These are phyloP conservation scores for Blastomyces gilchristii DNA, from an alignment of 2,329 filamentous ascomycete genomes.

Conservation along the genomic window DNA sequence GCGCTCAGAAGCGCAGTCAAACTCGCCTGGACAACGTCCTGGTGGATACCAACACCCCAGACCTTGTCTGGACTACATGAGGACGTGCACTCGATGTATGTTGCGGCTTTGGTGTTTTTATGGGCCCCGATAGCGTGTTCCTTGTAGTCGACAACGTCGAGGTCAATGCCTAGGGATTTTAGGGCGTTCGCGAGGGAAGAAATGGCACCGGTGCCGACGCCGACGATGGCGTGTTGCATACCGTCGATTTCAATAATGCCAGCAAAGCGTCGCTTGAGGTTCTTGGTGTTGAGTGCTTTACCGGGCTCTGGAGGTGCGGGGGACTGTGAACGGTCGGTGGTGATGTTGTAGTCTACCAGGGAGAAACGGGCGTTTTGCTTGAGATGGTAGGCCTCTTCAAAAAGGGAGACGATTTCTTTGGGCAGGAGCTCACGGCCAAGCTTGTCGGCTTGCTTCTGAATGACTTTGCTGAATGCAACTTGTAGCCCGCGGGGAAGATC, in stretches of 20 bases:
- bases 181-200: slow-evolving; percentile 79
- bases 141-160: slow-evolving; percentile 92
- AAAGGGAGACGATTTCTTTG: slow-evolving; percentile 75
- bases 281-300: slow-evolving; percentile 65
- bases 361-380: slow-evolving; percentile 73
- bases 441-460: slow-evolving; percentile 70
- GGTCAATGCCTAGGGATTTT: slow-evolving; percentile 64
- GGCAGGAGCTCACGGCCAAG: slow-evolving; percentile 76
- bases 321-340: slow-evolving; percentile 66
- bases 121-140: slow-evolving; percentile 84
- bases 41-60: slow-evolving; percentile 86
- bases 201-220: slow-evolving; percentile 80
- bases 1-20: slow-evolving; percentile 77
- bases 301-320: slow-evolving; percentile 58
- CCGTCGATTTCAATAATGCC: slow-evolving; percentile 78
- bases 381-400: slow-evolving; percentile 79
- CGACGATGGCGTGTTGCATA: slow-evolving; percentile 64
- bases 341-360: slow-evolving; percentile 86
- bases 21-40: slow-evolving; percentile 83
- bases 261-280: slow-evolving; percentile 70
- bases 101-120: slow-evolving; percentile 79
- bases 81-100: slow-evolving; percentile 82
- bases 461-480: slow-evolving; percentile 77
- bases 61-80: slow-evolving; percentile 58
- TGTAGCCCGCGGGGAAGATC: slow-evolving; percentile 89